Conservation (phyloP, 164 flowering plant species). For the Cinnamomum micranthum region DNA sequence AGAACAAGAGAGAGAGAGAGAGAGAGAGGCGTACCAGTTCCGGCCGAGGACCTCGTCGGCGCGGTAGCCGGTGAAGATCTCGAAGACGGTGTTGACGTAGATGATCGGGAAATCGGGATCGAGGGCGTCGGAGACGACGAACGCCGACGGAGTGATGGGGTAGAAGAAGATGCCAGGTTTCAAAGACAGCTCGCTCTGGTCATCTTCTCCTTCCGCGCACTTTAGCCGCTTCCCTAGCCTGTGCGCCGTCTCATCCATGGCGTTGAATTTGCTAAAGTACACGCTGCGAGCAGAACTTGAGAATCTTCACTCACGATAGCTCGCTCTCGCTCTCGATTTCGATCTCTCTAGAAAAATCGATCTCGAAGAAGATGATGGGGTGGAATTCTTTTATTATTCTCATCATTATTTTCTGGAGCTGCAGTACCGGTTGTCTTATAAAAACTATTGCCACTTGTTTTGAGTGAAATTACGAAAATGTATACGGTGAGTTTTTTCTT, state of each 20-base stretch:
- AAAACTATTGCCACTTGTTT: not conserved
- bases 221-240: conserved; percentile 25
- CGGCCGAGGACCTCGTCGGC: conserved; percentile 87
- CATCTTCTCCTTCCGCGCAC: conserved; percentile 18
- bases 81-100: conserved; percentile 77
- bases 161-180: conserved; percentile 37
- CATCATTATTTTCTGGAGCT: not conserved
- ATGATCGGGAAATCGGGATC: conserved; percentile 82
- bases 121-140: conserved; percentile 81
- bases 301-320: conserved; percentile 1
- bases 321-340: not conserved
- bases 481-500: not conserved
- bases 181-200: conserved; percentile 25
- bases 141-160: conserved; percentile 53
- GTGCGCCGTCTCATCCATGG: not conserved
- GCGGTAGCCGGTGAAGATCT: conserved; percentile 69
- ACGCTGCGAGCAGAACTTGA: not conserved
- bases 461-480: conserved; percentile 1
- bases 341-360: not conserved
- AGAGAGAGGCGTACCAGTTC: conserved; percentile 49
- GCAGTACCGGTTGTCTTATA: not conserved
- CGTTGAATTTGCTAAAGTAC: too few relatives aligned
- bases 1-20: too few relatives aligned
- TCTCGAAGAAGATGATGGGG: too few relatives aligned
- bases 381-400: not conserved